Evolutionary conservation across 2,329 filamentous ascomycete genomes (phyloP), one percentile per base, ranked within the genome.

Genomic region (Aspergillus intermedius): DNA sequence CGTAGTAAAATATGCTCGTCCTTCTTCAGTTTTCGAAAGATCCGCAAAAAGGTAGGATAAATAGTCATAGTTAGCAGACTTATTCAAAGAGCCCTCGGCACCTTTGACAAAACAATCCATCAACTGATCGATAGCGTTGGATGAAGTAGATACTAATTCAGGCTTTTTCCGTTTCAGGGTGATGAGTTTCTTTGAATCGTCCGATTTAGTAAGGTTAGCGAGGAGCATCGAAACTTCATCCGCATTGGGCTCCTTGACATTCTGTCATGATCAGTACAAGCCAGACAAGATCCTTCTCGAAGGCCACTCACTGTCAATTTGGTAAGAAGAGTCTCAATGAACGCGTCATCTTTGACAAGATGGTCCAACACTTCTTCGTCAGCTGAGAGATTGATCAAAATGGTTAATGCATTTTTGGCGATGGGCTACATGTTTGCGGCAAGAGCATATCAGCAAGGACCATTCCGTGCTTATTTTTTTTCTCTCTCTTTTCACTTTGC

Each of bases 61-160:
- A 69, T 97, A 96, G 72, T 98, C 90, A 67, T 83, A 97, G 69
- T 91, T 80, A 51, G 90, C 90, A 22, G 86, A 68, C 63, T 87
- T 85, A 76, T 97, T 97, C 69, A 93, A 90, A 8, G 78, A 76
- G 21, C 86, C 87, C 52, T 87, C 84, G 19, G 88, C 84, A 17
- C 91, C 91, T 73, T 93, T 94, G 64, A 97, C 93, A 65, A 98
- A 98, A 59, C 94, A 85, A 67, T 97, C 93, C 67, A 98, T 82
- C 25, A 98, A 75, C 69, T 97, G 93, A 67, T 96, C 90, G 60
- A 97, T 81, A 4, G 88, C 84, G 50, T 81, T 77, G 32, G 84
- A 79, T 37, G 88, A 87, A 1, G 82, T 86, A 5, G 81, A 83
- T 5, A 95, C 79, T n/a, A 77, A 76, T 48, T 83, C 79, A 2